Evolutionary conservation across 352 stramenopile species (phyloP).

Genomic region (Peronospora tabacina): DNA sequence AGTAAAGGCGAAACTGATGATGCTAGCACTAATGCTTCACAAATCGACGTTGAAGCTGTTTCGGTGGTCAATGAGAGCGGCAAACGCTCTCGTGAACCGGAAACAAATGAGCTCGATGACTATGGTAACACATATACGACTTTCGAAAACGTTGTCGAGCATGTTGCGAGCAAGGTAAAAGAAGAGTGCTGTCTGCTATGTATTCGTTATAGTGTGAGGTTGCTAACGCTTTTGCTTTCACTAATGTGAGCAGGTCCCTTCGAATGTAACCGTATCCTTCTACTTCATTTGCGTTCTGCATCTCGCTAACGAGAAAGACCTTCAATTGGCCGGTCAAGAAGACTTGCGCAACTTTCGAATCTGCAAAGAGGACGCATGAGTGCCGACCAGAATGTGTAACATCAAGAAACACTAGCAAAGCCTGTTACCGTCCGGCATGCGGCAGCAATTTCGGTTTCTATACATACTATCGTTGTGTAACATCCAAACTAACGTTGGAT

Average conservation of each 20-base stretch:
- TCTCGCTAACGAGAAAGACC: conserved; percentile 96
- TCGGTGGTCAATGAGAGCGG: conserved; percentile 29
- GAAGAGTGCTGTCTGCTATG: background rate
- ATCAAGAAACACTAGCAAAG: conserved; percentile 11
- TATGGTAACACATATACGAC: conserved; percentile 34
- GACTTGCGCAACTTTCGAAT: conserved; percentile 76
- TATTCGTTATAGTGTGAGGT: background rate
- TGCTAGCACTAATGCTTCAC: background rate
- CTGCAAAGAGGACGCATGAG: conserved; percentile 29
- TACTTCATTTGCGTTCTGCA: conserved; percentile 99
- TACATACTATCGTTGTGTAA: conserved; percentile 26
- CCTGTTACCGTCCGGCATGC: conserved; percentile 9
- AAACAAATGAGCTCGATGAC: conserved; percentile 19
- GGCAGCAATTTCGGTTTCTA: conserved; percentile 17
- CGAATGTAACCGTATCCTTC: conserved; percentile 94
- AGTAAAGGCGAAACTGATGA: conserved; percentile 19
- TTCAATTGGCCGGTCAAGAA: conserved; percentile 79
- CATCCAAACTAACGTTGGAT: conserved; percentile 7
- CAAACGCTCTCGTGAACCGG: conserved; percentile 21
- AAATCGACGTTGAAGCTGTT: conserved; percentile 1
- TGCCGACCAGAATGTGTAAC: conserved; percentile 3
- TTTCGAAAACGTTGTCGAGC: conserved; percentile 88
- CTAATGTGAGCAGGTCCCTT: conserved; percentile 53
- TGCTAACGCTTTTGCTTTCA: conserved; percentile 5
- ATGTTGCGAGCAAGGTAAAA: conserved; percentile 75